Evolutionary conservation across 257 asterid species (phyloP), one percentile per base, ranked within the genome.

Genomic region (Plectranthus barbatus): DNA sequence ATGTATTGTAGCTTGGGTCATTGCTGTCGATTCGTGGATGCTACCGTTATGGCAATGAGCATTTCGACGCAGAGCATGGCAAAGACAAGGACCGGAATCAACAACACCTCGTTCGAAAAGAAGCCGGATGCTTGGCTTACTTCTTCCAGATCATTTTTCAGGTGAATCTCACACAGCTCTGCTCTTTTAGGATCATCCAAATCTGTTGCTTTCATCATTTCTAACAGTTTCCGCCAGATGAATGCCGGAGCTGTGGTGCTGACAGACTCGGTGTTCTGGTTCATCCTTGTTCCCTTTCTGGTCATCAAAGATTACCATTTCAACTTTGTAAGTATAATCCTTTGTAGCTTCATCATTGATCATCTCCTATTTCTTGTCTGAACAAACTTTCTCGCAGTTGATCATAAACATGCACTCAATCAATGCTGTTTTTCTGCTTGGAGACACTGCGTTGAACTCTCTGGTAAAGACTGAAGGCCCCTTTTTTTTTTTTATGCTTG

Each of bases 161-260:
- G 95, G 97, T 92, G 78, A 62, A 71, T 62, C 60, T 49, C 56
- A 11, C 14, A 26, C n/a, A 5, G 23, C n/a, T 17, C 12, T 56
- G 56, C 29, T 60, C 41, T 37, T 8, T 61, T 33, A 6, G 15
- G 59, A 23, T 1, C 18, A 9, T 40, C 7, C n/a, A n/a, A n/a
- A n/a, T n/a, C n/a, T n/a, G n/a, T n/a, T n/a, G n/a, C n/a, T n/a
- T n/a, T n/a, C n/a, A n/a, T n/a, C n/a, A n/a, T n/a, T n/a, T 49
- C 31, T 1, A 4, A 26, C 31, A 26, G 31, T 26, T 26, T n/a
- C n/a, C n/a, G n/a, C n/a, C 44, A 92, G 98, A 89, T 89, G 95
- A 92, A 84, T 74, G 97, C 97, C 54, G 98, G 98, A 56, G 98
- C 98, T 67, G 97, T 86, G 57, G 60, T 84, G 69, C 83, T 92